Base-by-base conservation (phyloP, 2,329 filamentous ascomycete species). In the Cercospora nicotianae region DNA sequence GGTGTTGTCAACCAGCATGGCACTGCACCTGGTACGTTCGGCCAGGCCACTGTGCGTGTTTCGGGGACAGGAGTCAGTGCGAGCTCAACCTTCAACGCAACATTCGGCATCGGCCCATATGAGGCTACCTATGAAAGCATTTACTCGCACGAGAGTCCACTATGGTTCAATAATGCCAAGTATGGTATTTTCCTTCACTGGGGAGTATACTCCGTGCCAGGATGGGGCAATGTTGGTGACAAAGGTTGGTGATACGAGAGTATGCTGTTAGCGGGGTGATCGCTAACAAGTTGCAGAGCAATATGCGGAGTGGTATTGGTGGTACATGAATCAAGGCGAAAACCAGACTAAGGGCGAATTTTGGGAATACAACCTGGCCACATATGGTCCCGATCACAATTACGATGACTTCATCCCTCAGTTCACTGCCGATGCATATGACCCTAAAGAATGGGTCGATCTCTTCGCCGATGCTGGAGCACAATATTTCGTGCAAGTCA, bases 131-230 rank as follows among this genome's bases (percentile, higher is more conserved):
- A 65, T 18, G 64, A 60, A n/a, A 55, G 45, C 12, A 61, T 65
- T 18, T 80, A 81, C 61, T 72, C 75, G 58, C 81, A 82, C 61
- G 81, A 83, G 72, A 81, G 81, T 13, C 85, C 85, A 0, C 78
- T 81, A 5, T 88, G 86, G 86, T 88, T 82, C 70, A 80, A 85
- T 64, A 79, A 82, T 51, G 83, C 80, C 23, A 88, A 89, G 66
- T 88, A 80, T 68, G 86, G 87, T 0, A 88, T 88, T 42, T 88
- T 89, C 72, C 85, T 88, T 48, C 86, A 88, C 68, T 88, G 86
- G 75, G 86, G 86, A 0, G 78, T 82, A 0, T 88, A 87, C 70
- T 76, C 84, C 0, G 85, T 87, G 0, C 83, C 86, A 0, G 85
- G 82, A 3, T 88, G 86, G 85, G 86, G 86, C 1, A 81, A 82